Percentiles rank a stretch among this genome's conserved stretches.
phyloP scores from a whole-genome alignment of 768 basidiomycete genomes.

The Tricholoma sp. region DNA sequence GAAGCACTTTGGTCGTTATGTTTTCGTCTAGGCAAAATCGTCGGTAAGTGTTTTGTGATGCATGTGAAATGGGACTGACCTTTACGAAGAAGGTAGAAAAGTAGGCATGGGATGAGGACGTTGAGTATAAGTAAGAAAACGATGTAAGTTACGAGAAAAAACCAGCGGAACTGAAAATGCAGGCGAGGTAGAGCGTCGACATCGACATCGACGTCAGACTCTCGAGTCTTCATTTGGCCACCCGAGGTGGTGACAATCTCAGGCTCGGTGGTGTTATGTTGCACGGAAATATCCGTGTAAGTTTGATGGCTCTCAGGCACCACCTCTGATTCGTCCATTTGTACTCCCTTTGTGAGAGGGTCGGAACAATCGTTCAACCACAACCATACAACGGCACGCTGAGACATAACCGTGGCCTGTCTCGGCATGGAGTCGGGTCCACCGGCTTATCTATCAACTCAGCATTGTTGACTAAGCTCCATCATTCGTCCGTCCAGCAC shows the following conservation, averaged over 20 bases:
- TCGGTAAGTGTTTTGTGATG: neutral
- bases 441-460: too few species aligned
- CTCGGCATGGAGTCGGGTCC: too few species aligned
- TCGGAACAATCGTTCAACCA: too few species aligned
- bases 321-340: too few species aligned
- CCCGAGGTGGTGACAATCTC: too few species aligned
- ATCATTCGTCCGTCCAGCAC: too few species aligned
- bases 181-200: neutral
- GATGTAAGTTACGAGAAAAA: slow-evolving; percentile 11
- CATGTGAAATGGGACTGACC: slow-evolving; percentile 11
- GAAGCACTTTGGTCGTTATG: slow-evolving; percentile 16
- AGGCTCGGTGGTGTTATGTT: neutral
- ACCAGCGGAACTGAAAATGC: neutral
- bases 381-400: too few species aligned
- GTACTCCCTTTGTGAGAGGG: too few species aligned
- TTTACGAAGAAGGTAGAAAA: slow-evolving; percentile 23
- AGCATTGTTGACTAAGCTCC: too few species aligned
- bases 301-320: too few species aligned
- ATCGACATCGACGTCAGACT: neutral
- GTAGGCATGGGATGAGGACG: slow-evolving; percentile 21
- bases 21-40: slow-evolving; percentile 13
- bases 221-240: neutral
- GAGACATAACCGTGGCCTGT: too few species aligned
- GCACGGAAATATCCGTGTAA: neutral
- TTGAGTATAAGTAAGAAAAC: slow-evolving; percentile 24